A percentile compares a stretch with the other conserved stretches of the same genome.
These are phyloP conservation scores for Lasiodiplodia sp. DNA, from an alignment of 2,329 filamentous ascomycete species.

Conservation along the genomic window DNA sequence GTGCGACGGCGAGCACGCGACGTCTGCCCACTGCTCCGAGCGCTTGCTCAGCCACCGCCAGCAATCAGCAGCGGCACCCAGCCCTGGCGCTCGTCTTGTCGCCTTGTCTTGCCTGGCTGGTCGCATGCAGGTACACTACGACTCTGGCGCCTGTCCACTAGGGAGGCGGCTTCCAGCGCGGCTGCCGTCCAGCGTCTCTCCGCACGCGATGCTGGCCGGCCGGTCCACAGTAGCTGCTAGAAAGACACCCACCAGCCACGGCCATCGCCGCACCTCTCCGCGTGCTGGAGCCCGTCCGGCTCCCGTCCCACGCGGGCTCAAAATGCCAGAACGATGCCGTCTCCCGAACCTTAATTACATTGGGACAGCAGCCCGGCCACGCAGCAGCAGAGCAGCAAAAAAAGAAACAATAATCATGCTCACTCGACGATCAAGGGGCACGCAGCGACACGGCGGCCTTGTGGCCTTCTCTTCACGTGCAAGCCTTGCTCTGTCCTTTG, in stretches of 20 bases:
- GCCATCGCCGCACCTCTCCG: constrained; percentile 14
- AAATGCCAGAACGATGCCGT: constrained; percentile 18
- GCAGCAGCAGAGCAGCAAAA: constrained; percentile 12
- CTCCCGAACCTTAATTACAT: constrained; percentile 26
- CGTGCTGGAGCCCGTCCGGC: background rate
- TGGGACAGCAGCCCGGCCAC: background rate
- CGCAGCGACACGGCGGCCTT: background rate
- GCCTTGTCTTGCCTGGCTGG: background rate
- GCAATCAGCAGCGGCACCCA: constrained; percentile 25
- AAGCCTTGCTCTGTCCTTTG: background rate
- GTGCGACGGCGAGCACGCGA: constrained; percentile 17
- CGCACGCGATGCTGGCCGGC: constrained; percentile 8
- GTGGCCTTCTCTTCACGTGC: constrained; percentile 6
- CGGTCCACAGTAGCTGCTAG: constrained; percentile 7
- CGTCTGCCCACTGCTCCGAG: constrained; percentile 25
- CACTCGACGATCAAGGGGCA: constrained; percentile 23
- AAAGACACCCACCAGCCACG: constrained; percentile 8
- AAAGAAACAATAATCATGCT: constrained; percentile 19
- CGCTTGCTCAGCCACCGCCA: constrained; percentile 27
- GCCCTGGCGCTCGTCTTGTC: background rate
- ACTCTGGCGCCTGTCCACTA: constrained; percentile 16
- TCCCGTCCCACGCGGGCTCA: constrained; percentile 11
- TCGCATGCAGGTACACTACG: constrained; percentile 26
- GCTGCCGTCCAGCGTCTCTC: constrained; percentile 4
- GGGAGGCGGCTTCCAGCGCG: background rate